Percentiles rank a stretch among this genome's conserved stretches.
phyloP scores from a whole-genome alignment of 2,329 filamentous ascomycete genomes.

The Ophiocordyceps camponoti-rufipedis region DNA sequence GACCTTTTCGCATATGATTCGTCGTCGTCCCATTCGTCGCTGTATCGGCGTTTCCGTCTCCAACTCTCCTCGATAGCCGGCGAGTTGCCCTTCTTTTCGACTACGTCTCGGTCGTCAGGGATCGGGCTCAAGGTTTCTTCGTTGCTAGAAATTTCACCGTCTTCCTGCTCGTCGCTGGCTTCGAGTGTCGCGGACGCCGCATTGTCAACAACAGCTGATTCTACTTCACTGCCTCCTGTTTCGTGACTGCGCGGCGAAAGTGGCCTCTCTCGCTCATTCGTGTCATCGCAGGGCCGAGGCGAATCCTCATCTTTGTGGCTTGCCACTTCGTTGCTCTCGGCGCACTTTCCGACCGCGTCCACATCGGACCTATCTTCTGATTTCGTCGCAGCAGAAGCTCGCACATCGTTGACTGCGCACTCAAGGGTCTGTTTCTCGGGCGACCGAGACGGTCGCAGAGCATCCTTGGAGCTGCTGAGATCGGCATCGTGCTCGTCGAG shows the following conservation, averaged over 20 bases:
- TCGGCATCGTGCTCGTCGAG: neutral
- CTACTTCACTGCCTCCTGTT: neutral
- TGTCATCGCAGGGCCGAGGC: neutral
- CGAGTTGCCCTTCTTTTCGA: neutral
- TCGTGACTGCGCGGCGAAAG: neutral
- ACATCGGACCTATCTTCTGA: neutral
- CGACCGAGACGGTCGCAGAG: neutral
- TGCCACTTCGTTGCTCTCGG: neutral
- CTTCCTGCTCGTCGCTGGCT: neutral
- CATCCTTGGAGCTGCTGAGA: neutral
- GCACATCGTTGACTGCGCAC: neutral
- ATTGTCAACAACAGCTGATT: neutral
- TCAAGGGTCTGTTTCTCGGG: neutral
- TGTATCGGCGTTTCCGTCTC: constrained; percentile 2
- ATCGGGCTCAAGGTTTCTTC: neutral
- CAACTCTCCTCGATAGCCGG: neutral
- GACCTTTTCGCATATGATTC: constrained; percentile 2
- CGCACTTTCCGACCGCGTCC: neutral
- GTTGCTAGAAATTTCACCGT: constrained; percentile 1
- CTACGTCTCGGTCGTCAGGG: neutral
- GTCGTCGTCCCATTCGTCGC: constrained; percentile 2
- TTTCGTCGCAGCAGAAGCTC: neutral
- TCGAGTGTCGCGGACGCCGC: neutral
- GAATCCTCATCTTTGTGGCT: neutral
- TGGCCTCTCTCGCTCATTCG: neutral